A percentile compares a stretch with the other conserved stretches of the same genome.
These are phyloP conservation scores for Eucalyptus sp. DNA, from an alignment of 345 rosid species.

Conservation along the genomic window DNA sequence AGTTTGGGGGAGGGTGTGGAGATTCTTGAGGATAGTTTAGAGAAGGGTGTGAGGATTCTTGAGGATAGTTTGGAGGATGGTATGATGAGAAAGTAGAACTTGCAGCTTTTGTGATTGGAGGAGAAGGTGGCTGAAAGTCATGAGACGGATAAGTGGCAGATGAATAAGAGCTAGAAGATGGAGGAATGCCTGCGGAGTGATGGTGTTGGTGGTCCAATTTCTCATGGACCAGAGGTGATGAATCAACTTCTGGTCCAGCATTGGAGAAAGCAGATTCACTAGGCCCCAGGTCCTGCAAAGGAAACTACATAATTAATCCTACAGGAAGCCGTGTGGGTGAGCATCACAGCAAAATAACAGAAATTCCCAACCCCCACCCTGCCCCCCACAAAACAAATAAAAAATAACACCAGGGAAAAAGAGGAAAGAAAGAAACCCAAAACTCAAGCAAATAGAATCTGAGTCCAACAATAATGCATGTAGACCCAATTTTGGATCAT, in stretches of 20 bases:
- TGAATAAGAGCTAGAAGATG: slow-evolving; percentile 33
- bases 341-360: neutral
- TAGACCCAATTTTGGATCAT: neutral
- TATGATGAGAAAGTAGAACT: slow-evolving; percentile 36
- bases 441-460: neutral
- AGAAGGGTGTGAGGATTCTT: slow-evolving; percentile 22
- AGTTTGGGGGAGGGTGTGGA: slow-evolving; percentile 15
- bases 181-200: slow-evolving; percentile 25
- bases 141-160: slow-evolving; percentile 36
- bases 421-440: neutral
- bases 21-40: neutral
- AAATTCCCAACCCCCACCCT: neutral
- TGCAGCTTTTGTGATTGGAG: slow-evolving; percentile 25
- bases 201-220: slow-evolving; percentile 28
- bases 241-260: slow-evolving; percentile 31
- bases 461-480: neutral
- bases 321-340: neutral
- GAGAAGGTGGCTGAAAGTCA: slow-evolving; percentile 39
- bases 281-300: slow-evolving; percentile 49
- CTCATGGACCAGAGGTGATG: slow-evolving; percentile 35
- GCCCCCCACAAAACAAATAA: neutral
- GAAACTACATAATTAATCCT: neutral
- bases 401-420: neutral
- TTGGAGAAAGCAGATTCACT: slow-evolving; percentile 22
- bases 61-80: slow-evolving; percentile 14